phyloP scores from a whole-genome alignment of 495 filamentous ascomycete genomes.

The Trichoderma asperelloides region DNA sequence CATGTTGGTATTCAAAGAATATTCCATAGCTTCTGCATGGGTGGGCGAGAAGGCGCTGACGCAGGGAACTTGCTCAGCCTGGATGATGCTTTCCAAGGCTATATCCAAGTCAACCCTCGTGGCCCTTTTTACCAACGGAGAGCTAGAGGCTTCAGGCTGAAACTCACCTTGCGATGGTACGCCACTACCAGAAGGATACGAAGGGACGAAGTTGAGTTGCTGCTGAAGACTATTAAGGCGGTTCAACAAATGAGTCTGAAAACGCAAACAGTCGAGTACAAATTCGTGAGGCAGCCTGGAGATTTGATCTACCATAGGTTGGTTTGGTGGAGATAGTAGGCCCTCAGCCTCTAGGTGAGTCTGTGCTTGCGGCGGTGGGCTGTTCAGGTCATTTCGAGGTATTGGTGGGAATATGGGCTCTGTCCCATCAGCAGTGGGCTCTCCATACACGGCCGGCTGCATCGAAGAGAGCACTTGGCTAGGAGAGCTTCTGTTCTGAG shows the following conservation, averaged over 20 bases:
- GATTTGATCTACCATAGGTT: background rate
- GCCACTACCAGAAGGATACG: background rate
- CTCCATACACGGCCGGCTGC: background rate
- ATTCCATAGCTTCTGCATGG: background rate
- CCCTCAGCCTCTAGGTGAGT: background rate
- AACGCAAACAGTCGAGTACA: conserved; percentile 9
- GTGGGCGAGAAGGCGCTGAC: background rate
- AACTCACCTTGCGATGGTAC: background rate
- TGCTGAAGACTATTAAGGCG: conserved; percentile 7
- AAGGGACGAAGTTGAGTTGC: background rate
- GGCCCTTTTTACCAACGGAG: background rate
- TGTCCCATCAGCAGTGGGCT: background rate
- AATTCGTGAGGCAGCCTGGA: background rate
- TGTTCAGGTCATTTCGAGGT: background rate
- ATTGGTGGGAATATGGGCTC: background rate
- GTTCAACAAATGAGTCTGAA: conserved; percentile 1
- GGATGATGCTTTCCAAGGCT: background rate
- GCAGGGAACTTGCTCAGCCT: background rate
- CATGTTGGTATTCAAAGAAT: background rate
- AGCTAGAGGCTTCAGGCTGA: too few relatives aligned
- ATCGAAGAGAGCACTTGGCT: background rate
- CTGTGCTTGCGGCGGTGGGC: background rate
- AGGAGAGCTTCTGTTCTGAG: background rate
- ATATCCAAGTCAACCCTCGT: background rate
- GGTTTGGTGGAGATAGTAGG: background rate